Conservation (phyloP, 2,329 filamentous ascomycete genomes). For the Anisogramma anomala region DNA sequence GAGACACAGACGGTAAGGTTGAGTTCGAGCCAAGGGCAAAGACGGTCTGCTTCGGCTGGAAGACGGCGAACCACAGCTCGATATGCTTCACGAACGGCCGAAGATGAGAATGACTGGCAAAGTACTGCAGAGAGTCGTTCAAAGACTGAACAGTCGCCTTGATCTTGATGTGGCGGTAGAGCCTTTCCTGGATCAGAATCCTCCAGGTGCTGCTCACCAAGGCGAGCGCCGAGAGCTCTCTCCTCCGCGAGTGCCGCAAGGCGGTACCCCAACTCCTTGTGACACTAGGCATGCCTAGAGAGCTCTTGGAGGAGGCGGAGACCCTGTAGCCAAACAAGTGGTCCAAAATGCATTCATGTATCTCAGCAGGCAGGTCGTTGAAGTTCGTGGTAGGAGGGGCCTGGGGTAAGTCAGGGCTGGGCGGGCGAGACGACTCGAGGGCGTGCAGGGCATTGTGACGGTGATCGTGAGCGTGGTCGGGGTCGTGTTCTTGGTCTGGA, state of each 20-base stretch:
- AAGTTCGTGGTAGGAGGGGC: constrained; percentile 26
- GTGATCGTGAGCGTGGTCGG: constrained; percentile 17
- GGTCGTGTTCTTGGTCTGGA: constrained; percentile 19
- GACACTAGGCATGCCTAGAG: constrained; percentile 40
- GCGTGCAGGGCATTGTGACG: constrained; percentile 11
- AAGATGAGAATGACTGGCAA: constrained; percentile 46
- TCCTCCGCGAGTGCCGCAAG: constrained; percentile 54
- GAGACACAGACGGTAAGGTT: constrained; percentile 40
- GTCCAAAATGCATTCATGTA: constrained; percentile 61
- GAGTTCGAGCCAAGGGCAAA: constrained; percentile 31
- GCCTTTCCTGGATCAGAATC: constrained; percentile 54
- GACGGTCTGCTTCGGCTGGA: constrained; percentile 43
- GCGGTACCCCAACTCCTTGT: constrained; percentile 52
- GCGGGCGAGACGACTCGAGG: constrained; percentile 15
- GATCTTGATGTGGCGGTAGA: constrained; percentile 66
- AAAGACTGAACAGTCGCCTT: constrained; percentile 57
- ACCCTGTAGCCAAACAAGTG: constrained; percentile 58
- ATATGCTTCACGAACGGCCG: constrained; percentile 57
- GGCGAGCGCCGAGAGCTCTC: constrained; percentile 54
- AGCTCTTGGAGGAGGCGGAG: constrained; percentile 46
- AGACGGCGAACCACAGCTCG: constrained; percentile 69
- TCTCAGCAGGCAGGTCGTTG: constrained; percentile 51
- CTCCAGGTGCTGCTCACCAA: constrained; percentile 54
- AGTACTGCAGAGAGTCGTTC: constrained; percentile 48
- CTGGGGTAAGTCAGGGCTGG: background rate